phyloP scores from a whole-genome alignment of 2,329 filamentous ascomycete genomes.

The Apiospora sp. region DNA sequence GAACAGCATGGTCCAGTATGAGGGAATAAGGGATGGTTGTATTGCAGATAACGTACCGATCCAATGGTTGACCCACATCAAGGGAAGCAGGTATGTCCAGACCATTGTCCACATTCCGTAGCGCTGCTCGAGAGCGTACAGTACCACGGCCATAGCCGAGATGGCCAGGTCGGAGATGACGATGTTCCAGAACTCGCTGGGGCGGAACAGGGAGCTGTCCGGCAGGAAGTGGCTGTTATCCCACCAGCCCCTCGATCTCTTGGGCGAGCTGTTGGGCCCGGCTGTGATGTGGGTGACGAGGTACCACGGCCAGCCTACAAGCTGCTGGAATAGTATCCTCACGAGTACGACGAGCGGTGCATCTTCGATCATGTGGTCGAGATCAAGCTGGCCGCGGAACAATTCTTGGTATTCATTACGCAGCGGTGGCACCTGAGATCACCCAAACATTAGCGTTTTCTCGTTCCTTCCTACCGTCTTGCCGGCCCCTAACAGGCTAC shows the following conservation, averaged over 20 bases:
- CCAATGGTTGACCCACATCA: conserved; percentile 76
- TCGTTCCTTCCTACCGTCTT: not conserved
- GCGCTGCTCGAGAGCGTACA: conserved; percentile 60
- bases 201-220: conserved; percentile 64
- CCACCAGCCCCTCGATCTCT: conserved; percentile 46
- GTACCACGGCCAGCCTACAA: conserved; percentile 70
- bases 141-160: conserved; percentile 52
- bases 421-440: conserved; percentile 21
- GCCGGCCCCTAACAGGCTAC: not conserved
- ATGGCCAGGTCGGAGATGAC: conserved; percentile 66
- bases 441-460: not conserved
- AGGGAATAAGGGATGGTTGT: not conserved
- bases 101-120: conserved; percentile 63
- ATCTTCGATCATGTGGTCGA: conserved; percentile 58
- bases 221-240: conserved; percentile 65
- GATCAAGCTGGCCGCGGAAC: conserved; percentile 23
- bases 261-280: conserved; percentile 54
- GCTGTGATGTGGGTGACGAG: conserved; percentile 65
- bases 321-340: conserved; percentile 65
- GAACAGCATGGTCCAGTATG: conserved; percentile 24
- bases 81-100: conserved; percentile 68
- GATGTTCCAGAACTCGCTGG: conserved; percentile 61
- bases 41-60: conserved; percentile 54
- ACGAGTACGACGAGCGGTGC: conserved; percentile 62
- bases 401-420: conserved; percentile 28